A percentile compares a stretch with the other conserved stretches of the same genome.
Conservation (phyloP, 208 protist species). For the Lotmaria passim region DNA sequence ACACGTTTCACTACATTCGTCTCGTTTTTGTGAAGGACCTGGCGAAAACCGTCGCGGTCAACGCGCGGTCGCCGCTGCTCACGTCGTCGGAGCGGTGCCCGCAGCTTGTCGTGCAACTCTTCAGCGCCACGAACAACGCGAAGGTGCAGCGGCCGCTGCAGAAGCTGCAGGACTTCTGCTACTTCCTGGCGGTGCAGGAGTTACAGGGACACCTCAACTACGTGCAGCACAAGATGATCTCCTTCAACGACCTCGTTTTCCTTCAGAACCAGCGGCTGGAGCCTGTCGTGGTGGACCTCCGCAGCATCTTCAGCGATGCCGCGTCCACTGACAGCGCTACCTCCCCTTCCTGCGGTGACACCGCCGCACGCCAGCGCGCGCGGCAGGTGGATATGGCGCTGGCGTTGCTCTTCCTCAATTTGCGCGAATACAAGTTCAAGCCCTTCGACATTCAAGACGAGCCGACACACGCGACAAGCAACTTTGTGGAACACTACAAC, state of each 20-base stretch:
- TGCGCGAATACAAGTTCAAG: conserved; percentile 90
- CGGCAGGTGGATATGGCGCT: conserved; percentile 48
- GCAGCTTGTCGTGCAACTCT: conserved; percentile 83
- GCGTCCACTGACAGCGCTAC: neutral
- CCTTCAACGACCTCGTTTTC: conserved; percentile 85
- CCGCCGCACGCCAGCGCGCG: neutral
- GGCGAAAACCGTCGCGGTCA: conserved; percentile 47
- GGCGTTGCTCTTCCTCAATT: conserved; percentile 66
- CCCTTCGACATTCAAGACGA: conserved; percentile 73
- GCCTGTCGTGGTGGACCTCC: conserved; percentile 55
- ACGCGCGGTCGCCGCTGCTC: conserved; percentile 52
- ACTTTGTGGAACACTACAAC: conserved; percentile 88
- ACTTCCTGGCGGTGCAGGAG: conserved; percentile 86
- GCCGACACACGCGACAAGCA: conserved; percentile 57
- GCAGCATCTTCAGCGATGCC: conserved; percentile 9
- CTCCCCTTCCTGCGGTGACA: neutral
- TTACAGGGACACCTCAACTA: conserved; percentile 89
- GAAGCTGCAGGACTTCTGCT: conserved; percentile 88
- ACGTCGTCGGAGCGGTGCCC: conserved; percentile 66
- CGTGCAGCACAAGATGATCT: conserved; percentile 83
- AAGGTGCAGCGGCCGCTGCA: conserved; percentile 66
- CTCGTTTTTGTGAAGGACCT: conserved; percentile 87
- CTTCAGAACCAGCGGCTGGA: conserved; percentile 76
- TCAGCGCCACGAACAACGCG: conserved; percentile 70
- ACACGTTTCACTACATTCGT: conserved; percentile 89